These are phyloP conservation scores for Ustilago shanxiensis DNA, from an alignment of 1,284 basidiomycete genomes.

Conservation along the genomic window DNA sequence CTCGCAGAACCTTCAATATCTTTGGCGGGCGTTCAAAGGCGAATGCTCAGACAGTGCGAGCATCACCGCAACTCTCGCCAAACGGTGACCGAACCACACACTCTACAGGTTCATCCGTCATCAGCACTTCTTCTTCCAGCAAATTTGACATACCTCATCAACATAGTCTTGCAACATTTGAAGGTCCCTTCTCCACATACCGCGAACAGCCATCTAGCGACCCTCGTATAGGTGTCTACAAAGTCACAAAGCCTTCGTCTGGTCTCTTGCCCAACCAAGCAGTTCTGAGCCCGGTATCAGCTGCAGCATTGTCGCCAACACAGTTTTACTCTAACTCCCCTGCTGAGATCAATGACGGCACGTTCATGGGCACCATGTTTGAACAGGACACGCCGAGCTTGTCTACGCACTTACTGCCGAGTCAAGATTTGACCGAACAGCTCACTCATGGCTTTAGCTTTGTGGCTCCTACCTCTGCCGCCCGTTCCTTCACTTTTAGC, in stretches of 20 bases:
- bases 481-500: not conserved
- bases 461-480: not conserved
- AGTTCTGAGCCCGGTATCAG: slow-evolving; percentile 8
- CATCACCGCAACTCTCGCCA: not conserved
- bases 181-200: slow-evolving; percentile 4
- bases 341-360: not conserved
- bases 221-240: not conserved
- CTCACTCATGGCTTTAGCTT: not conserved
- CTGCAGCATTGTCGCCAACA: slow-evolving; percentile 6
- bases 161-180: not conserved
- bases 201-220: slow-evolving; percentile 15
- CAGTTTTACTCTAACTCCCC: slow-evolving; percentile 3
- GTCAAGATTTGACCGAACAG: slow-evolving; percentile 23
- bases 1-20: slow-evolving; percentile 8
- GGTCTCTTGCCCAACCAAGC: not conserved
- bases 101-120: no score
- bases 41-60: no score
- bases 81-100: not conserved
- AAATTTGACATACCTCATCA: not conserved
- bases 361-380: slow-evolving; percentile 3
- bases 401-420: slow-evolving; percentile 23
- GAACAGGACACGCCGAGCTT: slow-evolving; percentile 33
- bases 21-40: slow-evolving; percentile 2
- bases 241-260: not conserved
- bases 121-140: not conserved